Conservation (phyloP, 345 rosid genomes). For the Eucalyptus victrix region DNA sequence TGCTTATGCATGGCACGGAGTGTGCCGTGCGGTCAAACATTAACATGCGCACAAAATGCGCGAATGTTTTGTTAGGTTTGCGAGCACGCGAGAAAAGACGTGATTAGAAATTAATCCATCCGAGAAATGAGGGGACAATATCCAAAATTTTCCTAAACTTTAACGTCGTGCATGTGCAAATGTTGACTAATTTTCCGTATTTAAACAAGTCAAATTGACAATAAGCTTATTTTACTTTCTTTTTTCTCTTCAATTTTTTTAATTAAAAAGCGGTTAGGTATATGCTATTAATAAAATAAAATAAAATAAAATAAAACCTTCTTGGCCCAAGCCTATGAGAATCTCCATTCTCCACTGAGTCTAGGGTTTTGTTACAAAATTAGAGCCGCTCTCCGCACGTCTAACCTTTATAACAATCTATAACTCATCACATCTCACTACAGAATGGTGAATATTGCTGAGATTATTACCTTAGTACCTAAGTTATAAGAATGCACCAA, state of each 20-base stretch:
- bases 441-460: neutral
- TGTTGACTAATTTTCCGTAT: neutral
- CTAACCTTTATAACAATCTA: neutral
- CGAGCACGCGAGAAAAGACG: neutral
- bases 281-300: neutral
- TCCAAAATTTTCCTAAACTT: neutral
- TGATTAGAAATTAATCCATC: neutral
- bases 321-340: neutral
- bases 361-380: neutral
- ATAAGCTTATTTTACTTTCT: neutral
- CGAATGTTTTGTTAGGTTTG: neutral
- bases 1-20: neutral
- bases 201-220: neutral
- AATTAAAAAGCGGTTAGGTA: neutral
- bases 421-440: neutral
- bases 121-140: neutral
- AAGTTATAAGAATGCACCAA: neutral
- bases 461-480: neutral
- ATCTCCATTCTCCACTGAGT: neutral
- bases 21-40: neutral
- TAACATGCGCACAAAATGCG: neutral
- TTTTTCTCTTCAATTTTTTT: neutral
- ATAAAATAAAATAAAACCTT: neutral
- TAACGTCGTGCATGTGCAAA: neutral
- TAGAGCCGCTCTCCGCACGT: neutral